Conservation (phyloP, 306 rosid genomes). For the Morella rubra region DNA sequence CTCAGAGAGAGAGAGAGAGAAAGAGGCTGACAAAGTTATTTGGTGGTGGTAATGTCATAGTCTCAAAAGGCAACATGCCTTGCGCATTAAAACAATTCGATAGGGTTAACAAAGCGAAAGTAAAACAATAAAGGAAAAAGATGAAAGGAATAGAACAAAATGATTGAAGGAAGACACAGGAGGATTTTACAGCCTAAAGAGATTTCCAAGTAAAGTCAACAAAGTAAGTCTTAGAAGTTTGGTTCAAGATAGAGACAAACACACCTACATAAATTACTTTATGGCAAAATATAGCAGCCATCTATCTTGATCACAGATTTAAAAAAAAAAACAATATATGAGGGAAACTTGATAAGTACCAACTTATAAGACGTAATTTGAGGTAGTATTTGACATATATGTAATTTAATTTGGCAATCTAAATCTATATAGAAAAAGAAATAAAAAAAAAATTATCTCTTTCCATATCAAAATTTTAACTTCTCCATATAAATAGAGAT, state of each 20-base stretch:
- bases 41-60: slow-evolving; percentile 37
- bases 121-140: not conserved
- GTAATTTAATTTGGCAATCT: no score
- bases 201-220: slow-evolving; percentile 17
- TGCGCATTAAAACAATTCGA: slow-evolving; percentile 4
- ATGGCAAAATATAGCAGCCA: not conserved
- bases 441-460: no score
- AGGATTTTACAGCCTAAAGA: not conserved
- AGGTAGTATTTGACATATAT: no score
- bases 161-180: not conserved
- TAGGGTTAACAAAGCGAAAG: not conserved
- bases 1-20: slow-evolving; percentile 12
- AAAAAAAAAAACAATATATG: no score
- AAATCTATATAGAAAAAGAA: no score
- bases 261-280: slow-evolving; percentile 6
- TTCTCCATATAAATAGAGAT: no score
- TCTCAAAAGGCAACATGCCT: slow-evolving; percentile 32
- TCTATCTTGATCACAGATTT: not conserved
- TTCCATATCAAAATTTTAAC: no score
- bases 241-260: slow-evolving; percentile 21
- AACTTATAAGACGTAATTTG: no score
- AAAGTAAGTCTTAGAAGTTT: slow-evolving; percentile 4
- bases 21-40: slow-evolving; percentile 17
- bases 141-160: not conserved
- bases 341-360: no score